Conservation (phyloP, 345 rosid genomes). For the Boechera retrofracta region DNA sequence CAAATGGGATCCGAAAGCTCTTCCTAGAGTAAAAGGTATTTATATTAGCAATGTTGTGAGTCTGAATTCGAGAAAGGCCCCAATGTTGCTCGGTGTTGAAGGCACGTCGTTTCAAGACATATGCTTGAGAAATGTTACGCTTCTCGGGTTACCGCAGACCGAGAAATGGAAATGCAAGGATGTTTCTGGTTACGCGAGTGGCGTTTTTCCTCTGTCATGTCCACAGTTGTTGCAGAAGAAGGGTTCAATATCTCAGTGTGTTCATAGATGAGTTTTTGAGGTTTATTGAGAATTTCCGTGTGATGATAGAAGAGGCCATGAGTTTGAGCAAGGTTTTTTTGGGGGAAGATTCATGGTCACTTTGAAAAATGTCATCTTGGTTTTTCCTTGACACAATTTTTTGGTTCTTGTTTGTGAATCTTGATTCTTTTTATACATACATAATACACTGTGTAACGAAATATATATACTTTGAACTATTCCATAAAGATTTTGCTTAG, state of each 20-base stretch:
- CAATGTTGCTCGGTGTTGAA: constrained; percentile 70
- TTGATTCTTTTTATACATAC: constrained; percentile 36
- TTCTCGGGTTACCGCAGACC: constrained; percentile 55
- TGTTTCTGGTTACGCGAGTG: constrained; percentile 68
- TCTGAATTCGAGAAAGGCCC: constrained; percentile 79
- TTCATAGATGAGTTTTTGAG: constrained; percentile 28
- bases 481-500: background rate
- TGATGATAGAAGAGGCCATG: constrained; percentile 35
- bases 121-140: constrained; percentile 77
- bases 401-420: constrained; percentile 22
- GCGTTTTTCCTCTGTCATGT: constrained; percentile 70
- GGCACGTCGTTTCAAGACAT: constrained; percentile 65
- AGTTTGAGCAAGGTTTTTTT: constrained; percentile 27
- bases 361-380: constrained; percentile 2
- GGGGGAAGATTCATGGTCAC: constrained; percentile 37
- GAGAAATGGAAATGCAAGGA: constrained; percentile 82
- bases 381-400: constrained; percentile 7
- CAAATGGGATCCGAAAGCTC: constrained; percentile 82
- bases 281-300: background rate
- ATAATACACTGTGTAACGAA: constrained; percentile 13
- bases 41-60: constrained; percentile 65
- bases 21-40: constrained; percentile 77
- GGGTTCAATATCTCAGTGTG: constrained; percentile 55
- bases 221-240: constrained; percentile 65
- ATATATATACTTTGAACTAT: constrained; percentile 25